Base-by-base conservation (phyloP, 306 rosid species). In the Quercus bicolor region DNA sequence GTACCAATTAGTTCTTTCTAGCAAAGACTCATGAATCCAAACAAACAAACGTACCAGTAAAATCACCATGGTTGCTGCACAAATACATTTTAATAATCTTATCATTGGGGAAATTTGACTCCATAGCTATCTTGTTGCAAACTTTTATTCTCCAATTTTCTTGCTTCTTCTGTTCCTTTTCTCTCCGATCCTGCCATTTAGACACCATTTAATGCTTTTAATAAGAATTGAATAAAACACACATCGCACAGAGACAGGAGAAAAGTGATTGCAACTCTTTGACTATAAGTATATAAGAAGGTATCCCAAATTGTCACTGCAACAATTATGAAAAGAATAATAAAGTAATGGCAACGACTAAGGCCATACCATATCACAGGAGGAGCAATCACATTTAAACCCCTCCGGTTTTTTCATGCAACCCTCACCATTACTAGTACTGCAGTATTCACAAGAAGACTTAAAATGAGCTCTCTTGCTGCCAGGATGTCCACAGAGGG, bases 401-500 rank as follows among this genome's bases (percentile, higher is more conserved):
- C 94, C 89, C 65, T 75, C 92, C 1, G 91, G 87, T 76, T 86
- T 95, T 89, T 78, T 79, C 56, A 78, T n/a, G 87, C 99, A 95
- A 78, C 93, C 94, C 72, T 76, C 91, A 26, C 81, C 73, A 55
- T 55, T 76, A 72, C 79, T 60, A 10, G 81, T 21, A 56, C 56
- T 77, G 64, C 98, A 92, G 83, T 79, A 78, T 80, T 87, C 87
- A 77, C 98, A 91, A 2, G 92, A 76, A 79, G 74, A 73, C 85
- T 86, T 89, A 78, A 78, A 54, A 82, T 95, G 97, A 68, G 86
- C 87, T 78, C 79, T 84, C 72, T 86, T 92, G 87, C 77, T 89
- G 80, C 98, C 98, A n/a, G 93, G 98, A 88, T 93, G 96, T 81
- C 98, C 99, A 83, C 98, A 93, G 84, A 93, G 88, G 76, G 96